Conservation (phyloP, 2,329 filamentous ascomycete species). For the Botrytis squamosa region DNA sequence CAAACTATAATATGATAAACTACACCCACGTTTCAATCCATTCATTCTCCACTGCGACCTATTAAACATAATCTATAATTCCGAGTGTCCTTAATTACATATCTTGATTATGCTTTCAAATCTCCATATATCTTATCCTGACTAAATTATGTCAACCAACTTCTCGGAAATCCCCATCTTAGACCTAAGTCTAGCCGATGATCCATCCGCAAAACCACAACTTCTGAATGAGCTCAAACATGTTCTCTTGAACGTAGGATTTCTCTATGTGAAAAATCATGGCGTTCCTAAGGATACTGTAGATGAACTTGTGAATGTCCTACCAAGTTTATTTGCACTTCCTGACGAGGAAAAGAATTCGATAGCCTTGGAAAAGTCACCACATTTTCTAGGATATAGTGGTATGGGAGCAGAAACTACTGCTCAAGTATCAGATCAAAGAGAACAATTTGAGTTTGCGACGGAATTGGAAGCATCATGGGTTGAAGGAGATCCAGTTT, state of each 20-base stretch:
- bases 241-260: conserved; percentile 13
- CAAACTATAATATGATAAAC: too few relatives aligned
- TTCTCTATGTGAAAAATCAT: conserved; percentile 19
- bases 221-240: conserved; percentile 15
- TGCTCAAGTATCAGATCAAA: conserved; percentile 14
- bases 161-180: conserved; percentile 16
- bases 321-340: conserved; percentile 12
- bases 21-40: too few relatives aligned
- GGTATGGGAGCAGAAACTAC: conserved; percentile 17
- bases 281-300: neutral
- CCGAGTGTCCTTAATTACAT: neutral
- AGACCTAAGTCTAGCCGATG: conserved; percentile 4
- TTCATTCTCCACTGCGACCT: too few relatives aligned
- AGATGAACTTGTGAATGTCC: neutral
- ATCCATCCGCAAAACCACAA: conserved; percentile 9
- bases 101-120: neutral
- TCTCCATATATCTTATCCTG: neutral
- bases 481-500: conserved; percentile 18
- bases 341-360: neutral
- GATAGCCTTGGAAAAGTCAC: conserved; percentile 9
- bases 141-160: conserved; percentile 14
- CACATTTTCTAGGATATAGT: conserved; percentile 17
- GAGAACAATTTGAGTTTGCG: conserved; percentile 20
- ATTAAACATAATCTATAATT: too few relatives aligned
- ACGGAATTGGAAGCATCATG: conserved; percentile 12